Percentiles rank a stretch among this genome's conserved stretches.
These are phyloP conservation scores for Rhodamnia rubescens DNA, from an alignment of 345 rosid species.

Conservation along the genomic window DNA sequence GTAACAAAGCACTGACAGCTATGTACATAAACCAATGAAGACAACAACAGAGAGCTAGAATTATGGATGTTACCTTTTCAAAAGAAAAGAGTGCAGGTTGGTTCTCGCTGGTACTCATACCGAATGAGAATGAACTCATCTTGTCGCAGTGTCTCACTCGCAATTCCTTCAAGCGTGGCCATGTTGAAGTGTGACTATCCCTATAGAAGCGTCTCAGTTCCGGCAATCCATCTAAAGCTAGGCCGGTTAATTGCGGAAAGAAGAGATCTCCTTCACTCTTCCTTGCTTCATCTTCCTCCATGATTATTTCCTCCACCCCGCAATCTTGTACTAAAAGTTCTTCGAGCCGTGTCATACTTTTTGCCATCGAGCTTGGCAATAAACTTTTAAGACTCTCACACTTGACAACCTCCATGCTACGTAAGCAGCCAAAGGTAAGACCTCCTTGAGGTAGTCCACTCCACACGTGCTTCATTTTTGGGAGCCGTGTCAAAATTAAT, in stretches of 20 bases:
- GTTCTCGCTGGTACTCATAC: too few species aligned
- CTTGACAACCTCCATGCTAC: too few species aligned
- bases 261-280: background rate
- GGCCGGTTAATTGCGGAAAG: too few species aligned
- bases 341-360: rapidly evolving
- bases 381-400: too few species aligned
- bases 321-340: rapidly evolving
- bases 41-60: rapidly evolving
- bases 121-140: background rate
- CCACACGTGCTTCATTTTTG: too few species aligned
- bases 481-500: too few species aligned
- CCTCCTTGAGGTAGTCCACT: too few species aligned
- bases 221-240: too few species aligned
- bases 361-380: background rate
- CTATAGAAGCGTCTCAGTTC: rapidly evolving
- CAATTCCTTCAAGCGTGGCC: background rate
- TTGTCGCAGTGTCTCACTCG: rapidly evolving
- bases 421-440: too few species aligned
- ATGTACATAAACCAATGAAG: background rate
- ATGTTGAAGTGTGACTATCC: background rate
- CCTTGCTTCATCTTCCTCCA: rapidly evolving
- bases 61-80: background rate
- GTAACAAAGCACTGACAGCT: background rate
- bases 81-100: too few species aligned
- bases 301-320: background rate